Conservation (phyloP, 208 protist genomes). For the Polymyxa betae region DNA sequence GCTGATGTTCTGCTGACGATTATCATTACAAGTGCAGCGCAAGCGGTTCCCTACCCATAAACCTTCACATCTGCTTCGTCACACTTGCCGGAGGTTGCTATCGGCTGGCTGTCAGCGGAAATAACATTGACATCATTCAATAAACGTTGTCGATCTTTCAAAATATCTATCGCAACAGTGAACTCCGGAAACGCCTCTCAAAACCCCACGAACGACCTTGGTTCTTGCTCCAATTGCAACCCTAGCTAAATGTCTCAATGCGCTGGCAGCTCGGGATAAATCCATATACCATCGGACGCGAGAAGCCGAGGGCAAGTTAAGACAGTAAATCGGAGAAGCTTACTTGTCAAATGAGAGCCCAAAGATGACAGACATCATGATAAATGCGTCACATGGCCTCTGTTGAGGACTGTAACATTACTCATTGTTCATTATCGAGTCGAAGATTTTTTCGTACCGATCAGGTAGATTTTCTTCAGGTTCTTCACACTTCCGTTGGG, state of each 20-base stretch:
- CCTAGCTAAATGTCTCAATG: too few relatives aligned
- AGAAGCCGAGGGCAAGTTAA: too few relatives aligned
- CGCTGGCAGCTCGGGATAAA: too few relatives aligned
- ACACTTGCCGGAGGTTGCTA: not conserved
- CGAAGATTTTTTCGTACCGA: not conserved
- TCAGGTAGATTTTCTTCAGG: not conserved
- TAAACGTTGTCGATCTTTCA: not conserved
- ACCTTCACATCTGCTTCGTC: not conserved
- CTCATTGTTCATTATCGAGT: too few relatives aligned
- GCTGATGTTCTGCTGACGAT: not conserved
- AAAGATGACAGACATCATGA: not conserved
- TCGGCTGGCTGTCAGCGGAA: not conserved
- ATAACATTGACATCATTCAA: not conserved
- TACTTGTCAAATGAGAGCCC: too few relatives aligned
- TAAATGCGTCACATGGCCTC: not conserved
- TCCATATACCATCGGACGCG: too few relatives aligned
- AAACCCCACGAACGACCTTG: not conserved
- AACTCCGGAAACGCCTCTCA: not conserved
- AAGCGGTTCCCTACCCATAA: not conserved
- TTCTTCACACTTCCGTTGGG: not conserved
- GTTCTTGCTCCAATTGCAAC: slow-evolving; percentile 32
- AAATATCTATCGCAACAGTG: not conserved
- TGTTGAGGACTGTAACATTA: too few relatives aligned
- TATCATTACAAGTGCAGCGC: not conserved
- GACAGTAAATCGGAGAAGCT: too few relatives aligned